phyloP scores from a whole-genome alignment of 2,329 filamentous ascomycete species.

The Penicillium thymicola region DNA sequence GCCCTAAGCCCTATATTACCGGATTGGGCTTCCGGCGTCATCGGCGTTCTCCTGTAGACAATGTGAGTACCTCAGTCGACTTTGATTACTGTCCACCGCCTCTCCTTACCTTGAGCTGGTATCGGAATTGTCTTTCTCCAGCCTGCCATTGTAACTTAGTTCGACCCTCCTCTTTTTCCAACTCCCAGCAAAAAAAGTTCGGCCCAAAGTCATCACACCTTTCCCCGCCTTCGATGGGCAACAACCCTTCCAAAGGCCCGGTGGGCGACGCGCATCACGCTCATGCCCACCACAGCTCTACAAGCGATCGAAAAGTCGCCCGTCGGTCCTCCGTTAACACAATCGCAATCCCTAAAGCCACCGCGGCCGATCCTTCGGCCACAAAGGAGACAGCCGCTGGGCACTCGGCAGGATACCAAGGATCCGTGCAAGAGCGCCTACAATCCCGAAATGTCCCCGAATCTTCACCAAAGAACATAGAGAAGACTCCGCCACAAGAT shows the following conservation, averaged over 20 bases:
- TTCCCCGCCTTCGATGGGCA: conserved; percentile 45
- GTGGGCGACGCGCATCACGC: conserved; percentile 30
- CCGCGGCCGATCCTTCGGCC: conserved; percentile 44
- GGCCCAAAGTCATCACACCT: conserved; percentile 2
- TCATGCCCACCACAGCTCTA: conserved; percentile 24
- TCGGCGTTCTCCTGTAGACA: conserved; percentile 16
- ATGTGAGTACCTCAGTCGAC: conserved; percentile 6
- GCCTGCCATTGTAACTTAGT: conserved; percentile 22
- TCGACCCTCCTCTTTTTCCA: conserved; percentile 3
- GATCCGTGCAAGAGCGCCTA: conserved; percentile 41
- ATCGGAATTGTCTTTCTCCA: conserved; percentile 14
- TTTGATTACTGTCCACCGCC: conserved; percentile 9
- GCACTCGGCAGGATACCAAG: conserved; percentile 35
- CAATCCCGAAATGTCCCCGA: conserved; percentile 40
- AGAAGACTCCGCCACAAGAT: conserved; percentile 24
- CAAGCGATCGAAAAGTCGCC: conserved; percentile 39
- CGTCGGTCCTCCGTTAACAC: conserved; percentile 43
- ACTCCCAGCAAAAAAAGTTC: conserved; percentile 7
- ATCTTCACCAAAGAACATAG: conserved; percentile 23
- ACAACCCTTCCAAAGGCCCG: conserved; percentile 47
- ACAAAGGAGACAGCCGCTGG: conserved; percentile 44
- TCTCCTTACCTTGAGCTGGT: conserved; percentile 13
- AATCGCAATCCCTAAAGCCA: conserved; percentile 38
- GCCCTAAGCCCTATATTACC: conserved; percentile 25
- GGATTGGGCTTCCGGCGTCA: conserved; percentile 20